A percentile compares a stretch with the other conserved stretches of the same genome.
Conservation (phyloP, 78 protist genomes). For the Mantamonas sphyraenae region DNA sequence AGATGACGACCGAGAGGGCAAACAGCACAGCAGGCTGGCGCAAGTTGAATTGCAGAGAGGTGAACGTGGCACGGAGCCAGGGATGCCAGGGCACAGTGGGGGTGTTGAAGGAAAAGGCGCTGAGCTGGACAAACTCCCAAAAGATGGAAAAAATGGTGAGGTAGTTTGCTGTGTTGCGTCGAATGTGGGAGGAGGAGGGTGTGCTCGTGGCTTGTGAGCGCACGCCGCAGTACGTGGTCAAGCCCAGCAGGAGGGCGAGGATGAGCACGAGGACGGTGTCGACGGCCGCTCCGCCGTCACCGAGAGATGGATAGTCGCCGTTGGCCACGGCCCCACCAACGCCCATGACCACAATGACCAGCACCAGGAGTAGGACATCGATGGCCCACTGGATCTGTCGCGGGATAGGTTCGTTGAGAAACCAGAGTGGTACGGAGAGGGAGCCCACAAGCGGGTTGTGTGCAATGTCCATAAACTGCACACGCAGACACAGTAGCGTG, state of each 20-base stretch:
- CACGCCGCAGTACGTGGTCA: too few relatives aligned
- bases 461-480: not conserved
- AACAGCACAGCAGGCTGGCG: not conserved
- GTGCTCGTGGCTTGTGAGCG: too few relatives aligned
- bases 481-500: too few relatives aligned
- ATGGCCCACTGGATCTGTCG: not conserved
- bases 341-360: not conserved
- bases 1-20: not conserved
- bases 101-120: not conserved
- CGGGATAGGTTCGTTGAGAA: not conserved
- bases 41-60: too few relatives aligned
- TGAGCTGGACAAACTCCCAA: not conserved
- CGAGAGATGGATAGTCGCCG: too few relatives aligned
- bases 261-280: too few relatives aligned
- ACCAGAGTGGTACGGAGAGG: not conserved
- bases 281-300: too few relatives aligned
- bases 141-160: not conserved
- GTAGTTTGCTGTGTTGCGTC: not conserved
- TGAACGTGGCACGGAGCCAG: not conserved
- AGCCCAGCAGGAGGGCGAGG: too few relatives aligned
- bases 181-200: too few relatives aligned
- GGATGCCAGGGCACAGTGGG: too few relatives aligned
- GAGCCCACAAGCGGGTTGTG: not conserved
- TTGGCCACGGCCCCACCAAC: too few relatives aligned
- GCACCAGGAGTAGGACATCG: not conserved